phyloP scores from a whole-genome alignment of 1,139 yeast genomes.

The Pichia sp. region DNA sequence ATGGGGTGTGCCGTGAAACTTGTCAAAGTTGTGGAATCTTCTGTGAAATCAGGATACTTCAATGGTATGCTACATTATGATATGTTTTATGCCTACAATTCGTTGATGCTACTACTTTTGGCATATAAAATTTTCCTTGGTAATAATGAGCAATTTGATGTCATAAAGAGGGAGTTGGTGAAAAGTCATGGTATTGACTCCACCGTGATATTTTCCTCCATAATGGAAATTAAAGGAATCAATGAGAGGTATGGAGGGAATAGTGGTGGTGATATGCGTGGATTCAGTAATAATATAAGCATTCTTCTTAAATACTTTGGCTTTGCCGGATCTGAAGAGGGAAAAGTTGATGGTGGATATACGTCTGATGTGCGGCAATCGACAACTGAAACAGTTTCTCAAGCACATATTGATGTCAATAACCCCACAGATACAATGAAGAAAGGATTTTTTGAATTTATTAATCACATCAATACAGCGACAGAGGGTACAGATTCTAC shows the following conservation, averaged over 20 bases:
- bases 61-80: conserved; percentile 29
- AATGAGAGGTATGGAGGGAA: not conserved
- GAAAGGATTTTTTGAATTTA: too few species aligned
- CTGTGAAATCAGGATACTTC: conserved; percentile 19
- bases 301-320: conserved; percentile 1
- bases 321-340: too few species aligned
- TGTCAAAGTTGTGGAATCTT: conserved; percentile 21
- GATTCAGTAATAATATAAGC: conserved; percentile 1
- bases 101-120: conserved; percentile 26
- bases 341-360: too few species aligned
- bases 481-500: too few species aligned
- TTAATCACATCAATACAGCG: too few species aligned
- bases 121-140: conserved; percentile 23
- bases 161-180: not conserved
- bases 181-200: not conserved
- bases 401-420: too few species aligned
- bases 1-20: conserved; percentile 26
- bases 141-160: not conserved
- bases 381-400: too few species aligned
- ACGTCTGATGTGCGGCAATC: too few species aligned
- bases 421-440: too few species aligned
- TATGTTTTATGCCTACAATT: conserved; percentile 28
- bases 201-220: not conserved
- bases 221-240: not conserved
- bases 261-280: conserved; percentile 1